Base-by-base conservation (phyloP, 2,329 filamentous ascomycete genomes). In the Pyrenochaeta sp. region DNA sequence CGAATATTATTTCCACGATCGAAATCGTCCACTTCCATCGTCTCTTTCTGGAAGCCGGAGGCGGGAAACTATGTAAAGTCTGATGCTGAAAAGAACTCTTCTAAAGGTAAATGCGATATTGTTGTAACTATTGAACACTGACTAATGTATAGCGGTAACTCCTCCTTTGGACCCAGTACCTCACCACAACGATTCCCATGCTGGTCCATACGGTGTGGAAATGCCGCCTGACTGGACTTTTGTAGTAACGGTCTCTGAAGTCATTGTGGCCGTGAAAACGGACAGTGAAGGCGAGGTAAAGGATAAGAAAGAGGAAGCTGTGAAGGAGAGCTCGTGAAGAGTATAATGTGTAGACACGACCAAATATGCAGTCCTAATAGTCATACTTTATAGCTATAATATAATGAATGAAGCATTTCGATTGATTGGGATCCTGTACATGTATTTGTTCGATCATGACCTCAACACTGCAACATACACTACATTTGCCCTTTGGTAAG, bases 191-290 rank as follows among this genome's bases (percentile, higher is more conserved):
- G 57, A 63, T 7, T 43, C 46, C 15, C 56, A 63, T 37, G 46
- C 39, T 30, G 60, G 60, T 9, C 60, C 57, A 12, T 63, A 63
- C 43, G 60, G 60, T n/a, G 60, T 63, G 9, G 60, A 63, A 30
- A 47, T 30, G 28, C 57, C 57, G 9, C 47, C 50, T 2, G 45
- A 58, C 6, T 63, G 59, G 59, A 30, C n/a, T 12, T 55, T 53
- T 47, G 10, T 56, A 2, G 40, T 55, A 3, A 40, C 19, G n/a
- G 45, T 57, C 10, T 44, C 37, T 4, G 44, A 57, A 28, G 32
- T 57, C 2, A 36, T 1, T 7, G 50, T 52, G 3, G 24, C 34
- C 5, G 47, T 46, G 12, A 52, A 54, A 15, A 15, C 34, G 1
- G 45, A 46, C n/a, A 12, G 10, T 15, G 12, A 37, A 22, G 24